Evolutionary conservation across 2,329 filamentous ascomycete genomes (phyloP), one percentile per base, ranked within the genome.

Genomic region (Aspergillus candidus): DNA sequence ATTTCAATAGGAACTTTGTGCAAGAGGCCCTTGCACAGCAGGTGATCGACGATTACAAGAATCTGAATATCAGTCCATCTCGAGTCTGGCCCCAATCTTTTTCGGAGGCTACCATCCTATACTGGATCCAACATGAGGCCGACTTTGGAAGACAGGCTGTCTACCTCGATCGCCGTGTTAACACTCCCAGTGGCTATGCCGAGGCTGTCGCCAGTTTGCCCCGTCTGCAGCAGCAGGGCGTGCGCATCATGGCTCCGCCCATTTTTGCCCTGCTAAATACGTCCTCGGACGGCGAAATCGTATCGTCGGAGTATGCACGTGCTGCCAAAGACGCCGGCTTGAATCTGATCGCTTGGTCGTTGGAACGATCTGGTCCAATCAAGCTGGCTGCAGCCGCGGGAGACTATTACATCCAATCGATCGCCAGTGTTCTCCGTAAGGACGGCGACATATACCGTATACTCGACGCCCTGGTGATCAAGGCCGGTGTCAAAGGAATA

Each of bases 371-470:
- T 6, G 47, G 49, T 1, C 51, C 51, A 10, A 36, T 54, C 27
- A 47, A 52, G 35, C 40, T 43, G n/a, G 49, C 51, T 11, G 51
- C 51, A 4, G 49, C 39, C 4, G 22, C 36, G 6, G 30, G 35
- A 10, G 41, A 52, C 11, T 54, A 54, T 32, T 54, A 46, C 13
- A 17, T 54, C n/a, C 35, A 46, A 30, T 47, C 51, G 1, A 41
- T 54, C 17, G 42, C 50, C 0, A 34, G 39, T 4, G 40, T 43
- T 1, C 33, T 54, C 33, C 47, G 17, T 11, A 45, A 45, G n/a
- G 51, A 54, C 12, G 51, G 51, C 27, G 51, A 54, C 12, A 50
- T 54, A 47, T 54, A 54, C 38, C 49, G 49, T 29, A 54, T 54
- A 18, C 47, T 54, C 4, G 51, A 54, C 39, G 51, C 45, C n/a